phyloP scores from a whole-genome alignment of 2,329 filamentous ascomycete genomes.

The Aquanectria penicillioides region DNA sequence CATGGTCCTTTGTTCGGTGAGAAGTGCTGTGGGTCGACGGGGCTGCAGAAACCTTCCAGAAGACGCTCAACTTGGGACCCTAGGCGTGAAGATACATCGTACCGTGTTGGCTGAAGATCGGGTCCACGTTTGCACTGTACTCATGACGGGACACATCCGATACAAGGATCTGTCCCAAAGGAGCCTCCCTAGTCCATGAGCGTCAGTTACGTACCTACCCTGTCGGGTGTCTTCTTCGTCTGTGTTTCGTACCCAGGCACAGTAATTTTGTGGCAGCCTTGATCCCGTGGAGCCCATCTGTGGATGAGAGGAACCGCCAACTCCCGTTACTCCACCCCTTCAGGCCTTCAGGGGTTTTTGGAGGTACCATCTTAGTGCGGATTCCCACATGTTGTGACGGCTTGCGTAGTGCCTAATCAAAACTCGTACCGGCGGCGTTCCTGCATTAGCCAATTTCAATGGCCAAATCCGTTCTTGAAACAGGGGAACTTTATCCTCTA shows the following conservation, averaged over 20 bases:
- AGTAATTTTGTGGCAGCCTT: constrained; percentile 32
- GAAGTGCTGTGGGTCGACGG: constrained; percentile 33
- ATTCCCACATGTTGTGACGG: constrained; percentile 37
- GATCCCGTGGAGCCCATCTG: constrained; percentile 31
- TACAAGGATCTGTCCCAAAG: constrained; percentile 18
- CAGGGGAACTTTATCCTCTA: constrained; percentile 37
- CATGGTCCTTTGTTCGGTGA: constrained; percentile 29
- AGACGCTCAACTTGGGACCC: constrained; percentile 34
- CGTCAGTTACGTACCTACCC: constrained; percentile 15
- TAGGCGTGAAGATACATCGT: constrained; percentile 23
- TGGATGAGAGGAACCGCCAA: constrained; percentile 39
- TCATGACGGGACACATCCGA: constrained; percentile 5
- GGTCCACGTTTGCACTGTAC: constrained; percentile 28
- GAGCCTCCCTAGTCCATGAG: constrained; percentile 15
- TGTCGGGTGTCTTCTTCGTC: constrained; percentile 23
- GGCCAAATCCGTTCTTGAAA: constrained; percentile 40
- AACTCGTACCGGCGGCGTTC: constrained; percentile 40
- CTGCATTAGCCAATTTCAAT: constrained; percentile 45
- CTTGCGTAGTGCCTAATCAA: constrained; percentile 39
- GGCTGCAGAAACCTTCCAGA: constrained; percentile 44
- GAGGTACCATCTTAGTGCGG: constrained; percentile 34
- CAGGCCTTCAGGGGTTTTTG: constrained; percentile 29
- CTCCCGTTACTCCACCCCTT: constrained; percentile 39
- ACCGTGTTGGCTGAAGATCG: constrained; percentile 19
- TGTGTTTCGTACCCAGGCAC: constrained; percentile 28